Evolutionary conservation across 805 yeast species (phyloP).

Genomic region (Dipodascopsis uninucleata): DNA sequence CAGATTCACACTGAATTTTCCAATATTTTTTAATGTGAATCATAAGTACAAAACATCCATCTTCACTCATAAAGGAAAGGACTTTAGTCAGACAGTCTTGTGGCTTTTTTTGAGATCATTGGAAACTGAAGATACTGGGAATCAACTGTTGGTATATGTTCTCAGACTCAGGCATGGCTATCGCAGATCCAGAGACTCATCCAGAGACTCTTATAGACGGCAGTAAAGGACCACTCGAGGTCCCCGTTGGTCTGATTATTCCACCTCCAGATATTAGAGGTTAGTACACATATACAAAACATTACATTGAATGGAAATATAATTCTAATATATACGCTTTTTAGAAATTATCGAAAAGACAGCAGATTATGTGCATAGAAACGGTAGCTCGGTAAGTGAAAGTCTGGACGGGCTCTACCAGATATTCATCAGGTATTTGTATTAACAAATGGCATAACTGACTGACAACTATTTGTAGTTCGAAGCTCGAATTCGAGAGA

Average conservation of each 20-base stretch:
- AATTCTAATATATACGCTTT: constrained; percentile 22
- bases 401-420: too few relatives aligned
- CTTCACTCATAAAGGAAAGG: neutral
- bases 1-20: too few relatives aligned
- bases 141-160: constrained; percentile 5
- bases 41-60: neutral
- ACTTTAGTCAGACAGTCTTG: neutral
- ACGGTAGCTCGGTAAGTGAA: constrained; percentile 48
- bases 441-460: neutral
- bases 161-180: constrained; percentile 13
- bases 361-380: constrained; percentile 61
- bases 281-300: constrained; percentile 7
- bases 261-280: constrained; percentile 51
- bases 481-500: constrained; percentile 52
- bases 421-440: neutral
- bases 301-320: neutral
- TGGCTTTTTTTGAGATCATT: too few relatives aligned
- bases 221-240: constrained; percentile 28
- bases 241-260: constrained; percentile 44
- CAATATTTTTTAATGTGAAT: neutral
- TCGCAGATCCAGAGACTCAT: constrained; percentile 13
- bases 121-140: neutral
- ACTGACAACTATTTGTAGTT: constrained; percentile 37
- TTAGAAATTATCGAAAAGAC: constrained; percentile 61
- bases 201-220: too few relatives aligned